Base-by-base conservation (phyloP, 352 stramenopile genomes). In the Stramenopiles sp. region DNA sequence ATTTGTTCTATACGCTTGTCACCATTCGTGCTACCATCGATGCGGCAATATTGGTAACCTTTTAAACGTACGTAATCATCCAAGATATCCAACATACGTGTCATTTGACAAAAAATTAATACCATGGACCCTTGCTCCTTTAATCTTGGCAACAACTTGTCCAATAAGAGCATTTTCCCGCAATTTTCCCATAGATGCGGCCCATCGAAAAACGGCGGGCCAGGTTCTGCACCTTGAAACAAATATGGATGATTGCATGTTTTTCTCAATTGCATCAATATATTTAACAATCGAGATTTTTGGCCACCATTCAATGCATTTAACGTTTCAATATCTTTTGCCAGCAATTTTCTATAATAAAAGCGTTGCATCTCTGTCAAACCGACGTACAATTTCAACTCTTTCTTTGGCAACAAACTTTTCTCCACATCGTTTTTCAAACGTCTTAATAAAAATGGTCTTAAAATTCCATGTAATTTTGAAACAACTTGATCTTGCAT, bases 211-310 rank as follows among this genome's bases (percentile, higher is more conserved):
- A 99, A 99, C 0, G 96, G 96, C 31, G 96, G 95, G 1, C 96
- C 95, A 74, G 87, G 88, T 85, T 99, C 96, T 0, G 95, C 96
- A 7, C 96, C 97, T 84, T 99, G 92, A 84, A 99, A 99, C 6
- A 99, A 86, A 82, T 99, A 99, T 23, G 96, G 96, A 84, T 99
- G 96, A 83, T 99, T 99, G 87, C 95, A 99, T 27, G 98, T 94
- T 85, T 99, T 98, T 20, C 94, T 88, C 30, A 98, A 85, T 83
- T 98, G 96, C 95, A 99, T 98, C 7, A 99, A 86, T 43, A 98
- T 94, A 84, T 99, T 99, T 43, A 98, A 94, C 76, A 99, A 84
- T 6, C 81, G 79, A 94, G 88, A 20, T 93, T 81, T 79, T 93
- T 84, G 80, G 6, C 43, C 79, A 31, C 95, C 95, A 31, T 94